These are phyloP conservation scores for Terana coerulea DNA, from an alignment of 768 basidiomycete species.

Conservation along the genomic window DNA sequence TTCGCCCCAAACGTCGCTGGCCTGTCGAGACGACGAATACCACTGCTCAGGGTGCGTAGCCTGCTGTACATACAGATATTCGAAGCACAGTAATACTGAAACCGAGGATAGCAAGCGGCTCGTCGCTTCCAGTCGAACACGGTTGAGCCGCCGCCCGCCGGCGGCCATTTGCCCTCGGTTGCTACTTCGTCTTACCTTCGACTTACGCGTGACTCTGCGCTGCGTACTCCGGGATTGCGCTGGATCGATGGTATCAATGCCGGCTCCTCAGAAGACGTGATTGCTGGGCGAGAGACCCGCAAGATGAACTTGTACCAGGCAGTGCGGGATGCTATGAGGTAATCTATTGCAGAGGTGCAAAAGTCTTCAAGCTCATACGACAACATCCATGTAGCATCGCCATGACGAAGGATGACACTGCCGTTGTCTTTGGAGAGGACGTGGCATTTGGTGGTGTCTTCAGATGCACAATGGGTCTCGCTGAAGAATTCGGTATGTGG, in stretches of 20 bases:
- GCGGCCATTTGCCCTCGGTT: constrained; percentile 71
- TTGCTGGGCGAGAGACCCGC: constrained; percentile 80
- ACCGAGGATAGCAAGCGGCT: constrained; percentile 2
- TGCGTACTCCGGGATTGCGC: constrained; percentile 68
- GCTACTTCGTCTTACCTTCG: constrained; percentile 65
- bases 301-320: constrained; percentile 98
- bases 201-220: constrained; percentile 60
- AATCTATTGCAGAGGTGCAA: constrained; percentile 15
- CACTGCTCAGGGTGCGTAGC: constrained; percentile 13
- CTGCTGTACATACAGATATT: constrained; percentile 7
- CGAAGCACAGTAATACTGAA: neutral
- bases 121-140: constrained; percentile 52
- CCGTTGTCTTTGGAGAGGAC: constrained; percentile 89
- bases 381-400: constrained; percentile 53
- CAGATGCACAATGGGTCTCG: constrained; percentile 89
- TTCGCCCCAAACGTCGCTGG: constrained; percentile 14
- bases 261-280: constrained; percentile 38
- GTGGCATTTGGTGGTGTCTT: constrained; percentile 96
- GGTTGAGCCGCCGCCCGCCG: constrained; percentile 68
- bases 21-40: constrained; percentile 16
- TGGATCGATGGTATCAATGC: constrained; percentile 64
- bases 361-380: neutral
- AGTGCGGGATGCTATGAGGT: constrained; percentile 87
- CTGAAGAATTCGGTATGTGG: constrained; percentile 83
- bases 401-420: constrained; percentile 77